These are phyloP conservation scores for Leptodontidium sp. DNA, from an alignment of 2,329 filamentous ascomycete species.

Conservation along the genomic window DNA sequence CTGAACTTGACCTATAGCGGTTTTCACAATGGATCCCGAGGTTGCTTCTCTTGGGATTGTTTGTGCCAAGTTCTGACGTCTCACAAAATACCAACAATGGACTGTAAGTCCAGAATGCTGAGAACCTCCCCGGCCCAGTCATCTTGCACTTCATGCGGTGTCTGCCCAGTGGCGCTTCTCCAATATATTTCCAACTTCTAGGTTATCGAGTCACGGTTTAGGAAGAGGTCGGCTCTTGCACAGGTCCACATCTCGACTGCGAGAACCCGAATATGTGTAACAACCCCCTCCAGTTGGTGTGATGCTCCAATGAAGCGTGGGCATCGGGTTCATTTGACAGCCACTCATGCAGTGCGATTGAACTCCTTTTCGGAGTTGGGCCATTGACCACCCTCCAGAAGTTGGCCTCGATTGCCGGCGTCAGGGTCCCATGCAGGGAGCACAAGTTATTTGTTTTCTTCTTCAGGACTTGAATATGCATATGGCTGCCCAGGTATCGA, in stretches of 20 bases:
- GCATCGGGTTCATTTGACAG: conserved; percentile 15
- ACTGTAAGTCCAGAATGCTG: not conserved
- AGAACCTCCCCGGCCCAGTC: not conserved
- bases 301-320: not conserved
- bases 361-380: not conserved
- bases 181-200: not conserved
- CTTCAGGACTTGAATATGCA: conserved; percentile 17
- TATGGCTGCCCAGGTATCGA: conserved; percentile 11
- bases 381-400: conserved; percentile 1
- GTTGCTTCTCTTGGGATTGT: not conserved
- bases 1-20: not conserved
- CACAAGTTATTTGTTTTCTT: conserved; percentile 20
- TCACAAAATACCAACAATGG: conserved; percentile 12
- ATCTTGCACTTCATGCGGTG: conserved; percentile 3
- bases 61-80: conserved; percentile 11
- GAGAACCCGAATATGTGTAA: conserved; percentile 20
- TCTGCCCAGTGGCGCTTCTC: conserved; percentile 7
- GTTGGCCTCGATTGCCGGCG: not conserved
- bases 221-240: not conserved
- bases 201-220: not conserved
- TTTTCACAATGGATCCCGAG: not conserved
- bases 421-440: conserved; percentile 6
- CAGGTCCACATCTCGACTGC: conserved; percentile 8
- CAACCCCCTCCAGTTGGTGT: conserved; percentile 12
- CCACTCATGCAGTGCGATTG: conserved; percentile 16